Conservation (phyloP, 176 grass and related monocot genomes). For the Triticum urartu region DNA sequence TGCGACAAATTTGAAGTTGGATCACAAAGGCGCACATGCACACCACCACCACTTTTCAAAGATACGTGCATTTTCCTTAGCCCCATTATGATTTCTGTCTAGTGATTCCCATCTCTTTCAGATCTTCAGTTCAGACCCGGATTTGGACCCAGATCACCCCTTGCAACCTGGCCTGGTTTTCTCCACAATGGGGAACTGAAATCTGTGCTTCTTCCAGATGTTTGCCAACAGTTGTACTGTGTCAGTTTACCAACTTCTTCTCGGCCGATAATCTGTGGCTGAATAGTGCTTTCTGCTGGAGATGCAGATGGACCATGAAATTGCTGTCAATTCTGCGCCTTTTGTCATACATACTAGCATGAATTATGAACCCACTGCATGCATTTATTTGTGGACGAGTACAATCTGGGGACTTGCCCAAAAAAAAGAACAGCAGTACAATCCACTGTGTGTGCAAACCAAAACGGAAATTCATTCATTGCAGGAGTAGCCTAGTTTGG, state of each 20-base stretch:
- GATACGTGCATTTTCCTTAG: background rate
- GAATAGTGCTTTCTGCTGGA: background rate
- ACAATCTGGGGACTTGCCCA: background rate
- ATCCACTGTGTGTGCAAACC: background rate
- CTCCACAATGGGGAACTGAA: background rate
- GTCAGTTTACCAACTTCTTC: no score
- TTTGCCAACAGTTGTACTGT: background rate
- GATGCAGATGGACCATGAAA: background rate
- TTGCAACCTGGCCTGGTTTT: no score
- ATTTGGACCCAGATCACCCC: slow-evolving; percentile 1
- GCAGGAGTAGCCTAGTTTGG: no score
- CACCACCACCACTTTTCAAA: slow-evolving; percentile 17
- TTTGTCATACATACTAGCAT: background rate
- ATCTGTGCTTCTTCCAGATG: background rate
- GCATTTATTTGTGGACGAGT: background rate
- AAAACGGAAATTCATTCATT: background rate
- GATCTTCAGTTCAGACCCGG: slow-evolving; percentile 41
- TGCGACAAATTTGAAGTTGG: slow-evolving; percentile 41
- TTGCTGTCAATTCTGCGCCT: background rate
- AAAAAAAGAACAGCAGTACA: background rate
- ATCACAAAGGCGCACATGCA: background rate
- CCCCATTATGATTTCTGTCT: slow-evolving; percentile 4
- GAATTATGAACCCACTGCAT: background rate
- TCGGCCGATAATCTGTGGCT: no score
- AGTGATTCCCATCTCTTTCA: slow-evolving; percentile 44